Evolutionary conservation across 495 filamentous ascomycete genomes (phyloP), one percentile per base, ranked within the genome.

Genomic region (Aspergillus nanangensis): DNA sequence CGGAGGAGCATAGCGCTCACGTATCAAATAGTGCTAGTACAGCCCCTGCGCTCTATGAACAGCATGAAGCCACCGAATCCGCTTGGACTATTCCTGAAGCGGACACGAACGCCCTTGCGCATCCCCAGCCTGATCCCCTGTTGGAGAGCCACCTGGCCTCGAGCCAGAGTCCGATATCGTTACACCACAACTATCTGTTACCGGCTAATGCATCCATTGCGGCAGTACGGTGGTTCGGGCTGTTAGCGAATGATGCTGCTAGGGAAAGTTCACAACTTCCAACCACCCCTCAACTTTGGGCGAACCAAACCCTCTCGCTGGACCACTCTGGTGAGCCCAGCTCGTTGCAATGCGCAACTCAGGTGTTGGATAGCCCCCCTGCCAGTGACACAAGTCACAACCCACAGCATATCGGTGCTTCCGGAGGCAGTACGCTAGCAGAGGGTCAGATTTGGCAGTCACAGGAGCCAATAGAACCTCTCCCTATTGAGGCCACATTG

Each of bases 401-500:
- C 11, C 17, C 5, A 13, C 20, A 13, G 8, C 18, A 47, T 17
- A 8, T 13, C 24, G 45, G 7, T 10, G 3, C 25, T 13, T n/a
- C n/a, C n/a, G n/a, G n/a, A n/a, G n/a, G n/a, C n/a, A 20, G 25
- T 1, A 42, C 38, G 25, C 31, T 20, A 33, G 45, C 51, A 25
- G 45, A 32, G 19, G 19, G 48, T 8, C 44, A n/a, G n/a, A n/a
- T 58, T 3, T 58, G 55, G 55, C 55, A 55, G 34, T 48, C 55
- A 9, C 48, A 39, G 3, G 34, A 47, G 31, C 44, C 51, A 38
- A 58, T 58, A 3, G 44, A 52, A 20, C 47, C 55, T 27, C 14
- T 47, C 14, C 38, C 45, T 1, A 13, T 1, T 4, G 51, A 58
- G 19, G 10, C 35, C 18, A 15, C 17, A 7, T 19, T 54, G 8